Percentiles rank a stretch among this genome's conserved stretches.
Conservation (phyloP, 495 filamentous ascomycete species). For the Xylaria intraflava region DNA sequence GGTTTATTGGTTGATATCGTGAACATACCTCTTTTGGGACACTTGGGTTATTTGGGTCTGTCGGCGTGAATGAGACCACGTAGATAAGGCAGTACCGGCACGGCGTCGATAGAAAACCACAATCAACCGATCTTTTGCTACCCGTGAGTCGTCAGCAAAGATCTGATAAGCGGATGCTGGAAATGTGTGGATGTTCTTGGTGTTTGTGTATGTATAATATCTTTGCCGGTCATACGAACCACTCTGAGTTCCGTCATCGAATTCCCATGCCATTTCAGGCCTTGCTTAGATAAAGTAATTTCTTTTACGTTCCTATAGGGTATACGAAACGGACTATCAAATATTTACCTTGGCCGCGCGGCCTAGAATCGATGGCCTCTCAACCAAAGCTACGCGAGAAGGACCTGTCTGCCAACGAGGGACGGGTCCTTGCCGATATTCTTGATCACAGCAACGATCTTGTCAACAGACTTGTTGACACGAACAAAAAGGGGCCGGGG, state of each 20-base stretch:
- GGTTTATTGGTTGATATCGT: background rate
- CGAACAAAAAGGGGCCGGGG: background rate
- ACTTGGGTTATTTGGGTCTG: background rate
- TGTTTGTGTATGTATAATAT: background rate
- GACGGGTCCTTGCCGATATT: background rate
- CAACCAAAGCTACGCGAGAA: background rate
- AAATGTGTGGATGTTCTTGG: background rate
- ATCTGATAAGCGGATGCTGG: background rate
- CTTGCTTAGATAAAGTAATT: background rate
- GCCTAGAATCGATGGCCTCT: background rate
- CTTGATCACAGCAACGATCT: constrained; percentile 1
- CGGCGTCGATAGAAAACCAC: background rate
- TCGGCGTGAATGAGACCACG: background rate
- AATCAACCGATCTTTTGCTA: background rate
- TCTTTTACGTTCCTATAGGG: background rate
- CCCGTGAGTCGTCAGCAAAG: background rate
- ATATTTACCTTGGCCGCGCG: background rate
- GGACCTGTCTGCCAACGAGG: background rate
- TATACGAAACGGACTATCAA: background rate
- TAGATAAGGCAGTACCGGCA: background rate
- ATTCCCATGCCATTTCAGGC: too few relatives aligned
- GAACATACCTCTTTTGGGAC: background rate
- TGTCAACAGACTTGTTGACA: background rate
- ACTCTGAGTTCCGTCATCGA: too few relatives aligned
- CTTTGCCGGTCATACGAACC: too few relatives aligned